Percentiles rank a stretch among this genome's conserved stretches.
Evolutionary conservation across 768 basidiomycete species (phyloP).

Genomic region (Obba rivulosa): DNA sequence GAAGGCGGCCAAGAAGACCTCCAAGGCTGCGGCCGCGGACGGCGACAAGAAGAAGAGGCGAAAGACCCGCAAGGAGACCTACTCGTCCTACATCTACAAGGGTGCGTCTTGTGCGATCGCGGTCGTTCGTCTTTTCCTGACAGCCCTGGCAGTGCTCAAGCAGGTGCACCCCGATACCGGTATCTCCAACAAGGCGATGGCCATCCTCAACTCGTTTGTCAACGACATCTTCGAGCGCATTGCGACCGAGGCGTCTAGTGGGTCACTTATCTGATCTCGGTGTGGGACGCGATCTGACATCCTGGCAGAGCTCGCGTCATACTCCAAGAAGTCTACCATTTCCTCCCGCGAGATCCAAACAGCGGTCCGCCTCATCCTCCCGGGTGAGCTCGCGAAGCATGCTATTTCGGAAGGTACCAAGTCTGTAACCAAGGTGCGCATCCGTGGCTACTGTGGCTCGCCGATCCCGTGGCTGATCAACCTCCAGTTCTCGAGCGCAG

Average conservation of each 20-base stretch:
- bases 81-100: conserved; percentile 94
- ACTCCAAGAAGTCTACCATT: conserved; percentile 99
- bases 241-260: conserved; percentile 84
- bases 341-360: conserved; percentile 99
- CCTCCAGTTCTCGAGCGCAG: conserved; percentile 38
- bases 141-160: conserved; percentile 63
- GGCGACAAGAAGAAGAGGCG: conserved; percentile 80
- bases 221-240: conserved; percentile 94
- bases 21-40: conserved; percentile 45
- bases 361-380: conserved; percentile 89
- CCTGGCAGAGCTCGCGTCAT: conserved; percentile 79
- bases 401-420: conserved; percentile 95
- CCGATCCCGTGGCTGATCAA: not conserved
- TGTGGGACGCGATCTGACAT: not conserved
- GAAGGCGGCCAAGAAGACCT: conserved; percentile 57
- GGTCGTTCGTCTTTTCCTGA: not conserved
- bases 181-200: conserved; percentile 97
- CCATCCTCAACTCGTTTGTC: conserved; percentile 88
- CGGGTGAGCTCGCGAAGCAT: conserved; percentile 97
- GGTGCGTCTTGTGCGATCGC: conserved; percentile 37
- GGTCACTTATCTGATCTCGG: conserved; percentile 19
- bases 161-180: conserved; percentile 98
- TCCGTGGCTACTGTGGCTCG: not conserved
- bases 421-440: conserved; percentile 55
- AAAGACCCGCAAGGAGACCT: conserved; percentile 88